Base-by-base conservation (phyloP, 345 rosid species). In the Salix purpurea region DNA sequence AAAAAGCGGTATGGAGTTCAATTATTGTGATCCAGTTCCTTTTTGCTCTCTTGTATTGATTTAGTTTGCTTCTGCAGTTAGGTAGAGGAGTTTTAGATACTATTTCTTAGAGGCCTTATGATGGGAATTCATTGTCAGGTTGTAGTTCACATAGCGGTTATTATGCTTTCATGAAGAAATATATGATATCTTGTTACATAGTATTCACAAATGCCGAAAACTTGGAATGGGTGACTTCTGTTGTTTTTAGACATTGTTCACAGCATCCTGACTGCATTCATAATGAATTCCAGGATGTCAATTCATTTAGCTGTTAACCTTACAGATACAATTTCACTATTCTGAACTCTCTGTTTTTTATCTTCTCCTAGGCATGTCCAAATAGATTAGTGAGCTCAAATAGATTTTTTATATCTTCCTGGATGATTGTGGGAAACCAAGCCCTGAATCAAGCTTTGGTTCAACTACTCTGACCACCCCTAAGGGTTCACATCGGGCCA, bases 11-110 rank as follows among this genome's bases (percentile, higher is more conserved):
- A 67, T 46, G 60, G 18, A 69, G 19, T 23, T 68, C 54, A 26
- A 67, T 65, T 50, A 44, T 52, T 48, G 24, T 61, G 68, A 26
- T 75, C 48, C 23, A 34, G 32, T 50, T 37, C 32, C 14, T 7
- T 65, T 21, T 10, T 61, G 54, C 60, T 61, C 66, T 5, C 10
- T 40, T 65, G n/a, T 16, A 28, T n/a, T 73, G 7, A 67, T 78
- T 65, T 72, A 18, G 76, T 26, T 78, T 14, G 13, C 26, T 42
- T 28, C 24, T 24, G 73, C 46, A 39, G 78, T 54, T 75, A 76
- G 42, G 28, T 30, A 37, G 65, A 67, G 77, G 10, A 40, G 40
- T 34, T 61, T 54, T 67, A 36, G 64, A 74, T 69, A 68, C 64
- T 65, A 30, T 39, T 70, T 16, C 24, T 5, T 0, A 21, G 65